These are phyloP conservation scores for Aristolochia californica DNA, from an alignment of 164 flowering plant species.

Conservation along the genomic window DNA sequence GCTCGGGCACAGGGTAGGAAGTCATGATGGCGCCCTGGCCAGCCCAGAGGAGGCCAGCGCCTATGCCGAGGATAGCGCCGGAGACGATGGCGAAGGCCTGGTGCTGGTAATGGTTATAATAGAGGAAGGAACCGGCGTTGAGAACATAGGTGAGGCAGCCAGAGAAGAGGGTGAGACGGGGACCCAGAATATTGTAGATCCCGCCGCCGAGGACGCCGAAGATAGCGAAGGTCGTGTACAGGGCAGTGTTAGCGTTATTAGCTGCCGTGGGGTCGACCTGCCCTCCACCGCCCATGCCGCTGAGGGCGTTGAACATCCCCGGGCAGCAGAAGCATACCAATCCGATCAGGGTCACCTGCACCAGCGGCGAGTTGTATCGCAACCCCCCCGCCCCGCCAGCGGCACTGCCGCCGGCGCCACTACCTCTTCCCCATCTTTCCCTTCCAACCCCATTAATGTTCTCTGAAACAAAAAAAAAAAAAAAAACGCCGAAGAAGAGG, in stretches of 20 bases:
- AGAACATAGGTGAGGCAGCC: constrained; percentile 78
- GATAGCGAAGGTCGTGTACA: constrained; percentile 79
- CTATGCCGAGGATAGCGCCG: constrained; percentile 75
- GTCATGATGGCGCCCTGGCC: constrained; percentile 95
- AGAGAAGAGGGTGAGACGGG: constrained; percentile 46
- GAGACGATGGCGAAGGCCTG: constrained; percentile 63
- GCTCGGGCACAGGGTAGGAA: constrained; percentile 54
- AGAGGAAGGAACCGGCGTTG: constrained; percentile 73
- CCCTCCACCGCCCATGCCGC: constrained; percentile 98
- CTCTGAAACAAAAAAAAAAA: too few species aligned
- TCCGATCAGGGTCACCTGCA: constrained; percentile 64
- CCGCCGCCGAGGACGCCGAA: constrained; percentile 89
- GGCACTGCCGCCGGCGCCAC: background rate
- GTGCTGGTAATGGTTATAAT: constrained; percentile 61
- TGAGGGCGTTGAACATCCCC: constrained; percentile 92
- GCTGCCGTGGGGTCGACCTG: constrained; percentile 75
- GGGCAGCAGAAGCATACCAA: constrained; percentile 96
- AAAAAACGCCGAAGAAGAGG: too few species aligned
- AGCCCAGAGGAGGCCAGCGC: constrained; percentile 93
- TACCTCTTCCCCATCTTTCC: background rate
- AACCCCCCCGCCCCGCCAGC: constrained; percentile 4
- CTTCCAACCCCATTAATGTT: background rate
- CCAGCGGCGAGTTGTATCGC: constrained; percentile 76
- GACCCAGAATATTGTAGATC: constrained; percentile 75
- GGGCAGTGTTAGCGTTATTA: constrained; percentile 89